Evolutionary conservation across 306 rosid genomes (phyloP).

Genomic region (Senna siamea): DNA sequence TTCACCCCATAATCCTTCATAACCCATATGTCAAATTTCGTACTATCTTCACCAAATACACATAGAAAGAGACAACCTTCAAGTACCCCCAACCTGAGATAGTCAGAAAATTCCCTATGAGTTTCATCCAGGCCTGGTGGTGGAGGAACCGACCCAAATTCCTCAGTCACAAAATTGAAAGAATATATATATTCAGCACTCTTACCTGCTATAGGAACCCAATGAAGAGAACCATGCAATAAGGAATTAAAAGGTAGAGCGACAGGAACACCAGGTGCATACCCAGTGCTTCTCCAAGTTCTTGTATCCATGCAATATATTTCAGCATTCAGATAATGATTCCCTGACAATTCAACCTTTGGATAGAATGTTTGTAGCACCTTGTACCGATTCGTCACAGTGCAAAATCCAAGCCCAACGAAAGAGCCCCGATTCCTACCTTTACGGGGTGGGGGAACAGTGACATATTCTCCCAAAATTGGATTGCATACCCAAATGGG

Average conservation of each 20-base stretch:
- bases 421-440: neutral
- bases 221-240: neutral
- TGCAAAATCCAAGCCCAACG: neutral
- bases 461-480: neutral
- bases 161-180: neutral
- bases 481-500: constrained; percentile 1
- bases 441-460: neutral
- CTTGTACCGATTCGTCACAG: constrained; percentile 2
- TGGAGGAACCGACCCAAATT: neutral
- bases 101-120: neutral
- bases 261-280: neutral
- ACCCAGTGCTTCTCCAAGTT: neutral
- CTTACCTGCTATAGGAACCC: neutral
- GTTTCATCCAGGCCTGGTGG: neutral
- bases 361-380: neutral
- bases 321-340: neutral
- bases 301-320: neutral
- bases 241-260: neutral
- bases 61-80: neutral
- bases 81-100: neutral
- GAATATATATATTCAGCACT: constrained; percentile 1
- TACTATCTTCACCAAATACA: neutral
- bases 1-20: constrained; percentile 1
- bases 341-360: neutral
- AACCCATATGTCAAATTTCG: neutral